Evolutionary conservation across 352 stramenopile genomes (phyloP), one percentile per base, ranked within the genome.

Genomic region (Phytophthora vignae): DNA sequence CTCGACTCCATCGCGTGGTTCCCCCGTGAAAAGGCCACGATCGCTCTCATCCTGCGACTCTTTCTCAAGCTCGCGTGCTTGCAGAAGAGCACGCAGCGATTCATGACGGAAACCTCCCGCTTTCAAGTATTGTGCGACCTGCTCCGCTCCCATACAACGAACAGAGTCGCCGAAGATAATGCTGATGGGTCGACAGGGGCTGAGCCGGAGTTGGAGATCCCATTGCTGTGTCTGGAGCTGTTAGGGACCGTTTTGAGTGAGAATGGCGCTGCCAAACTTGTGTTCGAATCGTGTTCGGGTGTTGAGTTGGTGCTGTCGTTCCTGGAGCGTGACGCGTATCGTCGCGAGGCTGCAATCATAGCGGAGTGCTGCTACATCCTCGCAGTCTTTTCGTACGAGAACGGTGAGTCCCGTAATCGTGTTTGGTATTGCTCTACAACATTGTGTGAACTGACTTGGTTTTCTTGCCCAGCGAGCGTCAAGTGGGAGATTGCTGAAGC

Each of bases 321-420:
- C 10, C 60, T 87, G 21, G 67, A 78, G n/a, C 57, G 38, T n/a
- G 63, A 82, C 17, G 63, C 67, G 22, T 78, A 77, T 21, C 53
- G 55, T 2, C 56, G 71, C 9, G 71, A 87, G 44, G 50, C 69
- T 36, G 55, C 73, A 11, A 64, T 90, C 29, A 72, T 79, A 19
- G 77, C 71, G 10, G 82, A 90, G 63, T 83, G 81, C 49, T 84
- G 77, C 64, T 86, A 87, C 31, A 60, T 90, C 31, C 74, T 92
- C n/a, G 73, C 79, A 6, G 67, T 83, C 6, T 90, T 82, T 64
- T 84, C 84, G 1, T 85, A 84, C 71, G 71, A 88, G 25, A 83
- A 90, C 71, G 77, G 84, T 92, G 40, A 60, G 81, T 81, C n/a
- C 8, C 36, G 4, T 49, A 21, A 15, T 11, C 10, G 55, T 9